Evolutionary conservation across 306 rosid species (phyloP).

Genomic region (Citrullus colocynthis): DNA sequence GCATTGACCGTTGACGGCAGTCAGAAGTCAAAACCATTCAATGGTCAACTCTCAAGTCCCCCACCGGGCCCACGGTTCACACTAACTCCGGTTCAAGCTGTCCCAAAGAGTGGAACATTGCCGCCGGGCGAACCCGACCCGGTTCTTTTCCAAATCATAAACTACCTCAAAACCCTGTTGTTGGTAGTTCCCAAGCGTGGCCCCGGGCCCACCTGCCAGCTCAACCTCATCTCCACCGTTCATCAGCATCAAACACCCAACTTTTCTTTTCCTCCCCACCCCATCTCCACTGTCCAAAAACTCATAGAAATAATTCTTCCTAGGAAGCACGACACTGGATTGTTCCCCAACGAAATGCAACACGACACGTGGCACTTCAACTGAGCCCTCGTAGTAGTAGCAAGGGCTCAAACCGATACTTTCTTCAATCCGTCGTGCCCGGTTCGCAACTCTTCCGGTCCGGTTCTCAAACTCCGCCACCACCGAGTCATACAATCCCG

Average conservation of each 20-base stretch:
- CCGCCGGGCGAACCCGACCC: slow-evolving; percentile 71
- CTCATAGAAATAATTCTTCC: slow-evolving; percentile 64
- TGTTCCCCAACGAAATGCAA: slow-evolving; percentile 52
- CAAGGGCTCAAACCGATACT: slow-evolving; percentile 74
- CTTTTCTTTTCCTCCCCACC: slow-evolving; percentile 24
- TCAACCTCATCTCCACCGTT: slow-evolving; percentile 85
- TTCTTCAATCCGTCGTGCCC: slow-evolving; percentile 55
- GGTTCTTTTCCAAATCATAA: slow-evolving; percentile 59
- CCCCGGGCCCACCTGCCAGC: slow-evolving; percentile 68
- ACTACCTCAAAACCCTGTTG: slow-evolving; percentile 88
- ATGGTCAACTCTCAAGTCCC: background rate
- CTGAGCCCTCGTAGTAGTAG: slow-evolving; percentile 28
- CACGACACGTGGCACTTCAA: slow-evolving; percentile 40
- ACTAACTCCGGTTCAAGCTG: slow-evolving; percentile 27
- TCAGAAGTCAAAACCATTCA: background rate
- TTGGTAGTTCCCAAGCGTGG: slow-evolving; percentile 80
- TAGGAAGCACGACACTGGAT: slow-evolving; percentile 63
- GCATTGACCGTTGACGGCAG: background rate
- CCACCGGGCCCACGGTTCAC: background rate
- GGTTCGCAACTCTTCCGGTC: slow-evolving; percentile 35
- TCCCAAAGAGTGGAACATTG: slow-evolving; percentile 87
- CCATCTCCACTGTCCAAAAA: slow-evolving; percentile 51
- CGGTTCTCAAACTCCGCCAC: slow-evolving; percentile 59
- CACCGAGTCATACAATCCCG: slow-evolving; percentile 41
- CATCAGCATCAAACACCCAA: slow-evolving; percentile 89